A percentile compares a stretch with the other conserved stretches of the same genome.
phyloP scores from a whole-genome alignment of 345 rosid species.

The Excoecaria agallocha region DNA sequence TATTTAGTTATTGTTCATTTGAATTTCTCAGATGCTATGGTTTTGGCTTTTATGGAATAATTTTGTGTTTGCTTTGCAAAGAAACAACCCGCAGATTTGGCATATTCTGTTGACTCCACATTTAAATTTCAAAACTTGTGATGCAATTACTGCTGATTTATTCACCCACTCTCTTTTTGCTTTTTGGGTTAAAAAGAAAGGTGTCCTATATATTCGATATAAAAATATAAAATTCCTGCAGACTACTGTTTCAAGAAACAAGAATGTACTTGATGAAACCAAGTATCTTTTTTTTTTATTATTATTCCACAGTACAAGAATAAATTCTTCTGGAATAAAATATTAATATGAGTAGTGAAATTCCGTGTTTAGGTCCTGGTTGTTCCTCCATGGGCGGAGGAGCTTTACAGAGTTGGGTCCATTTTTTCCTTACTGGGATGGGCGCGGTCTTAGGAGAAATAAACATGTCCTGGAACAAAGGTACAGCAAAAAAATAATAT shows the following conservation, averaged over 20 bases:
- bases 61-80: neutral
- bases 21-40: neutral
- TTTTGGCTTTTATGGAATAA: neutral
- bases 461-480: conserved; percentile 92
- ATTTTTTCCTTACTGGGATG: conserved; percentile 77
- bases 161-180: too few relatives aligned
- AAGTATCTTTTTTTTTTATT: too few relatives aligned
- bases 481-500: conserved; percentile 27
- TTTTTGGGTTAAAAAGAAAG: too few relatives aligned
- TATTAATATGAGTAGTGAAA: neutral
- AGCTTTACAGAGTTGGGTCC: conserved; percentile 96
- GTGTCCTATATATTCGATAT: too few relatives aligned
- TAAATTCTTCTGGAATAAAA: neutral
- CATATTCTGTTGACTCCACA: neutral
- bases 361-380: conserved; percentile 67
- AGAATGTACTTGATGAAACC: too few relatives aligned
- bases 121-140: neutral
- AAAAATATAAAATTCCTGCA: neutral
- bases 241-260: too few relatives aligned
- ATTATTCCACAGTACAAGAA: too few relatives aligned
- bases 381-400: conserved; percentile 97
- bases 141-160: neutral
- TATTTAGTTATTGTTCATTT: neutral
- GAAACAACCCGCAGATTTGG: neutral
- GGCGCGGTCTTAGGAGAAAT: conserved; percentile 72